These are phyloP conservation scores for Cytospora mali DNA, from an alignment of 2,329 filamentous ascomycete species.

Conservation along the genomic window DNA sequence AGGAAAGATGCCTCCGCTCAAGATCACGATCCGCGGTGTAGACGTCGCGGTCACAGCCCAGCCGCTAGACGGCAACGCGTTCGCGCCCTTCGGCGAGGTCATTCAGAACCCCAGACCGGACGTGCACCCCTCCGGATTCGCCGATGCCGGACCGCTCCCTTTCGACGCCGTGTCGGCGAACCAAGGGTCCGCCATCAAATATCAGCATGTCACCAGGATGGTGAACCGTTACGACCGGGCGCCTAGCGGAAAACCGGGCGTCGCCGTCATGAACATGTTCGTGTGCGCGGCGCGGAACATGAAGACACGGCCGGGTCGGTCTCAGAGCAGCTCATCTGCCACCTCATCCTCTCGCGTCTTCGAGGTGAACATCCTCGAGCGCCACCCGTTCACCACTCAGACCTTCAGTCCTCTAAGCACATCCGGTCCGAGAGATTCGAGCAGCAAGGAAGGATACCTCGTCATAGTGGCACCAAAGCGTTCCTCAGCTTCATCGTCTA, in stretches of 20 bases:
- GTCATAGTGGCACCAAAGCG: conserved; percentile 81
- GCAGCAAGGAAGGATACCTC: conserved; percentile 60
- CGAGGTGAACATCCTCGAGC: conserved; percentile 74
- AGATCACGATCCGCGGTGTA: conserved; percentile 48
- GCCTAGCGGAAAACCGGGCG: conserved; percentile 58
- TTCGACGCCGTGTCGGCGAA: conserved; percentile 66
- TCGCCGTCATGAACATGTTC: conserved; percentile 83
- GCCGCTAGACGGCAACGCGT: conserved; percentile 69
- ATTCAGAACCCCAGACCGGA: conserved; percentile 71
- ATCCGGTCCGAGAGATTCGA: conserved; percentile 35
- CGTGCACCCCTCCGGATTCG: conserved; percentile 51
- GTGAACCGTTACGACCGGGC: conserved; percentile 70
- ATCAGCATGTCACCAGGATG: conserved; percentile 75
- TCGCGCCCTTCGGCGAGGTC: conserved; percentile 81
- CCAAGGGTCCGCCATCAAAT: conserved; percentile 88
- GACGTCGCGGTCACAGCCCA: conserved; percentile 58
- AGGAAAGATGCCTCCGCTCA: conserved; percentile 27
- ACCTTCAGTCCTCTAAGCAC: conserved; percentile 80
- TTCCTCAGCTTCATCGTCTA: not conserved
- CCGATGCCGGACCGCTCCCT: conserved; percentile 37
- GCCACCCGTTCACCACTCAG: conserved; percentile 93
- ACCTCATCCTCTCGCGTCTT: conserved; percentile 58
- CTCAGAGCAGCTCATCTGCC: conserved; percentile 21
- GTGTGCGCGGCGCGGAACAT: conserved; percentile 72
- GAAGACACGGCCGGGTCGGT: conserved; percentile 15